These are phyloP conservation scores for Hypoxylon sp. DNA, from an alignment of 2,329 filamentous ascomycete species.

Conservation along the genomic window DNA sequence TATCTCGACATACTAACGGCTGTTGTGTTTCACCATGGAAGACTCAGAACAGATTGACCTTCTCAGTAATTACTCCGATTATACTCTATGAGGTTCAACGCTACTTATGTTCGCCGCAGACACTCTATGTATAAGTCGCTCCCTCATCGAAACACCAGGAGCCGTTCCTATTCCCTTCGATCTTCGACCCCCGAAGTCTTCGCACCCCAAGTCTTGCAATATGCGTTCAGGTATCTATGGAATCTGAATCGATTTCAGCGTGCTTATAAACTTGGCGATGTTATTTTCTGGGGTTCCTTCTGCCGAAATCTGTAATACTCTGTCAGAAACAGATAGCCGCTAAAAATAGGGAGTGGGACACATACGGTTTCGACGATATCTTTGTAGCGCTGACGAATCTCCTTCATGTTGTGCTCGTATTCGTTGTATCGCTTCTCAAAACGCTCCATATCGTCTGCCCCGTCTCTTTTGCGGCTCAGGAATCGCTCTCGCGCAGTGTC, in stretches of 20 bases:
- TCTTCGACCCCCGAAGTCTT: too few relatives aligned
- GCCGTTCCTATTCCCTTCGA: too few relatives aligned
- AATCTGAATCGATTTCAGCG: neutral
- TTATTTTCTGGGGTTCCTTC: constrained; percentile 22
- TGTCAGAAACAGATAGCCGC: neutral
- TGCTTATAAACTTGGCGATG: constrained; percentile 14
- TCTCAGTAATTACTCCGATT: too few relatives aligned
- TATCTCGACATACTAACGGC: too few relatives aligned
- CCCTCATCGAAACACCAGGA: too few relatives aligned
- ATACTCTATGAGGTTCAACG: too few relatives aligned
- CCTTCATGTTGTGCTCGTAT: constrained; percentile 43
- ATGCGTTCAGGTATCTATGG: too few relatives aligned
- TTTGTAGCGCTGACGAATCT: constrained; percentile 35
- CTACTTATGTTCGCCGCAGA: too few relatives aligned
- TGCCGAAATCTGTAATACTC: constrained; percentile 21
- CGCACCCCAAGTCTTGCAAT: too few relatives aligned
- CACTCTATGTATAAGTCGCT: too few relatives aligned
- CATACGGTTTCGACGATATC: constrained; percentile 29
- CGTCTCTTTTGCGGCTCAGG: constrained; percentile 34
- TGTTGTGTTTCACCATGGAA: neutral
- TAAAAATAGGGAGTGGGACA: neutral
- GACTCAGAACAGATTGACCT: too few relatives aligned
- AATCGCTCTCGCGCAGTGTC: constrained; percentile 33
- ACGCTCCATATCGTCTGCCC: constrained; percentile 33
- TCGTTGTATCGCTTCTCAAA: constrained; percentile 41